Evolutionary conservation across 108 stramenopile genomes (phyloP).

Genomic region (Skeletonema marinoi): DNA sequence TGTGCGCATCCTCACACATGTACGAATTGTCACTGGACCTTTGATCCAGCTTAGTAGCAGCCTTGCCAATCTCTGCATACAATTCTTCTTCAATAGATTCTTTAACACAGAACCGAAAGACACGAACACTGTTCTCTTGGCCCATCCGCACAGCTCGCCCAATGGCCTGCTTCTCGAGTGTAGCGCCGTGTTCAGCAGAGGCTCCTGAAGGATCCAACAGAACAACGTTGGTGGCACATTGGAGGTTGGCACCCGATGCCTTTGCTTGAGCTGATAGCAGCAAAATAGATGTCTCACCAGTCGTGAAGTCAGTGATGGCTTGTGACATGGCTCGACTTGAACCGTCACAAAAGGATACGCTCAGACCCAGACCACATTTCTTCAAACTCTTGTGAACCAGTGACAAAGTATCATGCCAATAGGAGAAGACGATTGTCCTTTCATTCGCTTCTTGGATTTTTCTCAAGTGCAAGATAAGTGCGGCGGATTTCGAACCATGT

Average conservation of each 20-base stretch:
- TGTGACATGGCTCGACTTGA: conserved; percentile 11
- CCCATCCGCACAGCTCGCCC: conserved; percentile 42
- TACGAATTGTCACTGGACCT: conserved; percentile 23
- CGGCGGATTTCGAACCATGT: conserved; percentile 34
- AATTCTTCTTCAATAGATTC: conserved; percentile 24
- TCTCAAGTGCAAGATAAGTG: conserved; percentile 24
- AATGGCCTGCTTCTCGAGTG: conserved; percentile 36
- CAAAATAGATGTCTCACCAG: conserved; percentile 11
- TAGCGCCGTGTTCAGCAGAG: conserved; percentile 27
- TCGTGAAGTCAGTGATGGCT: conserved; percentile 25
- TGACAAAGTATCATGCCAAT: conserved; percentile 37
- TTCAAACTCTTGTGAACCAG: conserved; percentile 22
- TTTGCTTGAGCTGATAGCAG: conserved; percentile 41
- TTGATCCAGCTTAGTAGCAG: conserved; percentile 1
- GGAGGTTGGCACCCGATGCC: conserved; percentile 40
- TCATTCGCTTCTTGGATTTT: conserved; percentile 1
- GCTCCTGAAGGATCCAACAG: conserved; percentile 29
- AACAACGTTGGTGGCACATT: conserved; percentile 28
- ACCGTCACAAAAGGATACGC: conserved; percentile 37
- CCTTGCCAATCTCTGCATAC: conserved; percentile 20
- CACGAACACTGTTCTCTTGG: conserved; percentile 24
- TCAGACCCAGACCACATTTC: conserved; percentile 16
- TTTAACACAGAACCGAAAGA: conserved; percentile 32
- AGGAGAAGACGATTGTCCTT: conserved; percentile 27
- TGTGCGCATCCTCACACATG: conserved; percentile 37